Conservation (phyloP, 1,139 yeast genomes). For the Debaryomyces nepalensis region DNA sequence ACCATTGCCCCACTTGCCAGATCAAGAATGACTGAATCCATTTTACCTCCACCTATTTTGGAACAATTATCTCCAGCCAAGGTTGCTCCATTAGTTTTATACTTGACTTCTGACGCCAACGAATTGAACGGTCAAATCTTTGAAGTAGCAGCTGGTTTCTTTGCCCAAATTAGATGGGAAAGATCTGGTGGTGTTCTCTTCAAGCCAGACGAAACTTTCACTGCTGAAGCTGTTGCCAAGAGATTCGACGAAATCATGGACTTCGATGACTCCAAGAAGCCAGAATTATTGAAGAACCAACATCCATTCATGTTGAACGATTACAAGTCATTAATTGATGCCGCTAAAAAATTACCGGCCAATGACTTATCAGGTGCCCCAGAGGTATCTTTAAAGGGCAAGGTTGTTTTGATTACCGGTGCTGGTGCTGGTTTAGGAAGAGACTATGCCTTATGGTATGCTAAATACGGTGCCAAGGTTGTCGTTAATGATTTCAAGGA, state of each 20-base stretch:
- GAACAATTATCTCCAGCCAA: constrained; percentile 84
- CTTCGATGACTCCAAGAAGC: constrained; percentile 58
- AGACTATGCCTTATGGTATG: constrained; percentile 84
- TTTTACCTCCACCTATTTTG: constrained; percentile 84
- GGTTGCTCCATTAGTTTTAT: constrained; percentile 87
- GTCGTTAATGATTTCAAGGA: constrained; percentile 90
- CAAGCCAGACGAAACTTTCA: constrained; percentile 75
- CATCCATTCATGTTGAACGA: constrained; percentile 71
- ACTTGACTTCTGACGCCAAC: constrained; percentile 70
- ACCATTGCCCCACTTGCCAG: constrained; percentile 94
- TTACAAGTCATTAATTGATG: constrained; percentile 57
- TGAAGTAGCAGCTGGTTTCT: constrained; percentile 95
- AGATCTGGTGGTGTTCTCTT: constrained; percentile 85
- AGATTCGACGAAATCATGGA: constrained; percentile 67
- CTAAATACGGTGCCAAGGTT: constrained; percentile 92
- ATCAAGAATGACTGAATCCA: constrained; percentile 92
- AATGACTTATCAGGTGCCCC: constrained; percentile 62
- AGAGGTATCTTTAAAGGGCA: constrained; percentile 65
- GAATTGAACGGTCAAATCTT: constrained; percentile 71
- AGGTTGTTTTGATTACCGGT: constrained; percentile 92
- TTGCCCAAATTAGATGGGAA: constrained; percentile 94
- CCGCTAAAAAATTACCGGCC: constrained; percentile 55
- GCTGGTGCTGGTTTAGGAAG: constrained; percentile 96
- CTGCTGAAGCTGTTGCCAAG: constrained; percentile 83
- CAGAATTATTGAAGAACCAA: constrained; percentile 58